These are phyloP conservation scores for Elsinoe australis DNA, from an alignment of 2,329 filamentous ascomycete genomes.

Conservation along the genomic window DNA sequence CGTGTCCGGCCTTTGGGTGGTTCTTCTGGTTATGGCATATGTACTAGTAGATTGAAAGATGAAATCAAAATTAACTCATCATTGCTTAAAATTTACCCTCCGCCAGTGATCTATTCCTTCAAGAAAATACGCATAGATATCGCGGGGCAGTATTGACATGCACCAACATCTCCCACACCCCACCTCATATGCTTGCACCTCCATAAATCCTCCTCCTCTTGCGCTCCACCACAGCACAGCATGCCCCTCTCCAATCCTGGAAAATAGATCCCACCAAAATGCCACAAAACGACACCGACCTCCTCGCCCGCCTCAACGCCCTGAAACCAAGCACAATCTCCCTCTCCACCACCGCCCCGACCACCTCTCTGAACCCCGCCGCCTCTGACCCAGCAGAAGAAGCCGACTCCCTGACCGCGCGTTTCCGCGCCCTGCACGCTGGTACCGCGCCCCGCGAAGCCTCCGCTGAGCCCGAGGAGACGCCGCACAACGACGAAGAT, in stretches of 20 bases:
- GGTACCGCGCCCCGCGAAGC: conserved; percentile 17
- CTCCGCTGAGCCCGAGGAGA: conserved; percentile 23
- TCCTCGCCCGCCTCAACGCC: conserved; percentile 44
- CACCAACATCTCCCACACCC: neutral
- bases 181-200: neutral
- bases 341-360: conserved; percentile 23
- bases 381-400: conserved; percentile 24
- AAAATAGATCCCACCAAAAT: too few relatives aligned
- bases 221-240: too few relatives aligned
- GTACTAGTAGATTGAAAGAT: conserved; percentile 7
- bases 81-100: neutral
- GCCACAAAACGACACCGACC: conserved; percentile 29
- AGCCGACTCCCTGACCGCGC: conserved; percentile 27
- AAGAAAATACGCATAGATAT: too few relatives aligned
- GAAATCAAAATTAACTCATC: neutral
- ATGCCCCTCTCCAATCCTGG: too few relatives aligned
- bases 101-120: neutral
- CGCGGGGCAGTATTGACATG: too few relatives aligned
- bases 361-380: conserved; percentile 15
- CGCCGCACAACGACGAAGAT: conserved; percentile 33
- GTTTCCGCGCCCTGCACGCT: conserved; percentile 28
- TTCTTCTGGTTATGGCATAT: conserved; percentile 41
- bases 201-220: too few relatives aligned
- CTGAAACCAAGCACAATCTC: conserved; percentile 39
- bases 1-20: conserved; percentile 8